phyloP scores from a whole-genome alignment of 352 stramenopile genomes.

The Phytopythium helicoides region DNA sequence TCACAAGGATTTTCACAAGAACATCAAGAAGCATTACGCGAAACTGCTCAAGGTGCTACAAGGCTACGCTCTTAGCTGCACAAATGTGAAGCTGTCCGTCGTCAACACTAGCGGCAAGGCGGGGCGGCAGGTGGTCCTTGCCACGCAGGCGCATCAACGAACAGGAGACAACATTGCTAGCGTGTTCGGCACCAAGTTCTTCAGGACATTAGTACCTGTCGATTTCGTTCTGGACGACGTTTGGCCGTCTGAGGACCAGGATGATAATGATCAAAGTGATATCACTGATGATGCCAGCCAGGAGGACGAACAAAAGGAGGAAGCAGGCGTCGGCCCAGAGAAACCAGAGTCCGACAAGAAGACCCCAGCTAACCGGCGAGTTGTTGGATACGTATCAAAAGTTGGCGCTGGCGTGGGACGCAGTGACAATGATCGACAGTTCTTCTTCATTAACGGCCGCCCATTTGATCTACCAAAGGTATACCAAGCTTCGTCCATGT shows the following conservation, averaged over 20 bases:
- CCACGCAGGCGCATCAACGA: slow-evolving; percentile 61
- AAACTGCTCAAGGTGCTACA: slow-evolving; percentile 94
- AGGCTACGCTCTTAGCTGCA: slow-evolving; percentile 58
- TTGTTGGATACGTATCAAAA: slow-evolving; percentile 74
- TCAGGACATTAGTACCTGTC: slow-evolving; percentile 69
- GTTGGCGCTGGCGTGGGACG: slow-evolving; percentile 65
- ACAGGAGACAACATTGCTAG: slow-evolving; percentile 86
- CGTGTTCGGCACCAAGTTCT: slow-evolving; percentile 93
- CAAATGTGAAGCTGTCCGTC: slow-evolving; percentile 56
- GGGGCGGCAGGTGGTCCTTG: slow-evolving; percentile 51
- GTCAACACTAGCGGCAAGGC: slow-evolving; percentile 57
- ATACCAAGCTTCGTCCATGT: background rate
- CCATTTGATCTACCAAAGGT: slow-evolving; percentile 93
- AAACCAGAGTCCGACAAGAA: background rate
- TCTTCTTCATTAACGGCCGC: slow-evolving; percentile 96
- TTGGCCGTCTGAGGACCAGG: slow-evolving; percentile 10
- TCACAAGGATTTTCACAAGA: slow-evolving; percentile 90
- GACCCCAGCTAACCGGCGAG: slow-evolving; percentile 15
- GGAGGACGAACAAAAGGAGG: slow-evolving; percentile 10
- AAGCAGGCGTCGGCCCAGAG: slow-evolving; percentile 9
- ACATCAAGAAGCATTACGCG: slow-evolving; percentile 92
- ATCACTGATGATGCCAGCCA: slow-evolving; percentile 14
- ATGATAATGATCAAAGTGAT: slow-evolving; percentile 12
- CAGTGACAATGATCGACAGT: slow-evolving; percentile 91
- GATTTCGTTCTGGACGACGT: slow-evolving; percentile 57